phyloP scores from a whole-genome alignment of 768 basidiomycete genomes.

The Rhodocollybia butyracea region DNA sequence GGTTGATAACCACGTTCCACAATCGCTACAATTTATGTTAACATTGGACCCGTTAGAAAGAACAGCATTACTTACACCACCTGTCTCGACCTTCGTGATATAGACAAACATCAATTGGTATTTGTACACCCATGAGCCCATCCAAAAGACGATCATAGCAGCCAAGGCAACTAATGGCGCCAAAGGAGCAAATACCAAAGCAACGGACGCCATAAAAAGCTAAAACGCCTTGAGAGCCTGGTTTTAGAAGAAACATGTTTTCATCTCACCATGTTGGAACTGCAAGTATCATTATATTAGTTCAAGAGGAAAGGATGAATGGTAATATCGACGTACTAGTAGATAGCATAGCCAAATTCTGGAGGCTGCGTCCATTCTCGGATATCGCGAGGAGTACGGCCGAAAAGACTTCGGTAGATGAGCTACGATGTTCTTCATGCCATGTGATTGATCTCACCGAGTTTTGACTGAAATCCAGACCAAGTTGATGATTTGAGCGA shows the following conservation, averaged over 20 bases:
- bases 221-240: conserved; percentile 19
- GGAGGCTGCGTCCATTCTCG: conserved; percentile 89
- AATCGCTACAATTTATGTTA: conserved; percentile 52
- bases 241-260: background rate
- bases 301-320: background rate
- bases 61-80: conserved; percentile 62
- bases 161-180: conserved; percentile 88
- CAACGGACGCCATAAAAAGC: conserved; percentile 93
- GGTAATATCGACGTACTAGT: conserved; percentile 54
- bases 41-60: background rate
- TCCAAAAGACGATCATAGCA: conserved; percentile 84
- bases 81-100: conserved; percentile 85
- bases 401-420: conserved; percentile 54
- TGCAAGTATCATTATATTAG: background rate
- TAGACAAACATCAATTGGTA: conserved; percentile 97
- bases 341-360: conserved; percentile 83
- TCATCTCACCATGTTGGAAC: conserved; percentile 9
- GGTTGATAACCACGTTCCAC: conserved; percentile 94
- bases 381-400: conserved; percentile 87
- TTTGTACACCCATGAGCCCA: conserved; percentile 86
- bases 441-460: conserved; percentile 40
- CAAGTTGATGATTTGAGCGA: conserved; percentile 93
- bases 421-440: background rate
- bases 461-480: conserved; percentile 84
- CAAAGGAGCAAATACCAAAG: conserved; percentile 89